Evolutionary conservation across 2,329 filamentous ascomycete genomes (phyloP).

Genomic region (Lomentospora prolificans): DNA sequence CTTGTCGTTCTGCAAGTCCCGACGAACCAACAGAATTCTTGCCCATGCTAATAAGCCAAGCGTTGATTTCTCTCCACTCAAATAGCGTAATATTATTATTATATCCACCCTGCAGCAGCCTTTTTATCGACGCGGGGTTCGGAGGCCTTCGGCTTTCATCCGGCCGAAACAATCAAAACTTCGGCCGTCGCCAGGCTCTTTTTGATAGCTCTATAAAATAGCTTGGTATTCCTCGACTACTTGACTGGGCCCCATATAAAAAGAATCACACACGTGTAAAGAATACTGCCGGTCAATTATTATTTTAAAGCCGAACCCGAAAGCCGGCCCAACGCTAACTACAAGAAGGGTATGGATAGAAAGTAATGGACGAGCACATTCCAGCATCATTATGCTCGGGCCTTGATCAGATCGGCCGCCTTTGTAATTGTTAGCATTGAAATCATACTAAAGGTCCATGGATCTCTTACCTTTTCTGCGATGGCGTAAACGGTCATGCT

Average conservation of each 20-base stretch:
- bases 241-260: no score
- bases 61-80: background rate
- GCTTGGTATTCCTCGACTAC: no score
- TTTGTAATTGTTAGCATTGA: background rate
- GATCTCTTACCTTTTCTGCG: slow-evolving; percentile 24
- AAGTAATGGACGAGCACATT: background rate
- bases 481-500: slow-evolving; percentile 19
- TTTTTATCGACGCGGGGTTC: background rate
- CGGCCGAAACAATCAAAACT: background rate
- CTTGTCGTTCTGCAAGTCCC: no score
- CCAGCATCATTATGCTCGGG: background rate
- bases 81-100: no score
- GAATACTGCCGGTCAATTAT: no score
- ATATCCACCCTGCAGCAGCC: no score
- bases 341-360: no score
- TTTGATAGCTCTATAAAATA: background rate
- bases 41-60: no score
- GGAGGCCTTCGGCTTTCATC: background rate
- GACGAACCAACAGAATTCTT: no score
- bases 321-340: no score
- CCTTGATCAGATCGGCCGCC: slow-evolving; percentile 2
- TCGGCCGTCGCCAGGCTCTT: background rate
- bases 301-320: no score
- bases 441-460: slow-evolving; percentile 8
- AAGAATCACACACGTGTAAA: no score